A percentile compares a stretch with the other conserved stretches of the same genome.
phyloP scores from a whole-genome alignment of 2,329 filamentous ascomycete genomes.

The Shiraia sp. region DNA sequence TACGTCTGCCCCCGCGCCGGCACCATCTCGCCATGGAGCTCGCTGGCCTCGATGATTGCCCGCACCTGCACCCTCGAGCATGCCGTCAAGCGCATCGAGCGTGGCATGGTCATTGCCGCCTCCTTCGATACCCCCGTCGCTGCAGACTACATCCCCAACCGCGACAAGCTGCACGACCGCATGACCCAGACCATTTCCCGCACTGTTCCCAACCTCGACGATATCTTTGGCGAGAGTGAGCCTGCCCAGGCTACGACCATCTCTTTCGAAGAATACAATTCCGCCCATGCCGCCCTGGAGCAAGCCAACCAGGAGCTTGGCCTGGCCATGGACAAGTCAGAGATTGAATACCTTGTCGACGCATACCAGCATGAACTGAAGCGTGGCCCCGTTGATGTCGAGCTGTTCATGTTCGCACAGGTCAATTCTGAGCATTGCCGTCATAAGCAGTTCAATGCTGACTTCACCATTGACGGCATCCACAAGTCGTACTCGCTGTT shows the following conservation, averaged over 20 bases:
- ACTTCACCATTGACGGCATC: slow-evolving; percentile 90
- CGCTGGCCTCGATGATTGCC: slow-evolving; percentile 91
- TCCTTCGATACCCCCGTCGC: slow-evolving; percentile 58
- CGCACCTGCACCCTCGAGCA: slow-evolving; percentile 83
- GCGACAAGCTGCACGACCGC: slow-evolving; percentile 81
- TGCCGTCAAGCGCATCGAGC: slow-evolving; percentile 78
- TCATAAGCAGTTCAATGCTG: slow-evolving; percentile 93
- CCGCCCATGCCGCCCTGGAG: slow-evolving; percentile 72
- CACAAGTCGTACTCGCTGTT: slow-evolving; percentile 82
- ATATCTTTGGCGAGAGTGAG: slow-evolving; percentile 76
- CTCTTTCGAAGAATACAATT: slow-evolving; percentile 65
- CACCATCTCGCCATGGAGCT: slow-evolving; percentile 94
- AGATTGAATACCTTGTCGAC: slow-evolving; percentile 93
- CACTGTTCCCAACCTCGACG: slow-evolving; percentile 67
- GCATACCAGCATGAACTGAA: slow-evolving; percentile 70
- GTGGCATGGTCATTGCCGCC: slow-evolving; percentile 77
- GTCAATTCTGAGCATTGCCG: slow-evolving; percentile 96
- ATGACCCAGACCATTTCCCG: slow-evolving; percentile 87
- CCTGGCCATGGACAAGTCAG: slow-evolving; percentile 81
- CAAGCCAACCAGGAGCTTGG: slow-evolving; percentile 84
- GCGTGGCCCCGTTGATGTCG: slow-evolving; percentile 79
- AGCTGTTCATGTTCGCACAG: slow-evolving; percentile 99
- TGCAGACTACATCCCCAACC: slow-evolving; percentile 59
- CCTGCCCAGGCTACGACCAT: slow-evolving; percentile 72
- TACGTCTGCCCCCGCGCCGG: slow-evolving; percentile 79